Evolutionary conservation across 148 eudicot species (phyloP), one percentile per base, ranked within the genome.

Genomic region (Fallopia convolvulus): DNA sequence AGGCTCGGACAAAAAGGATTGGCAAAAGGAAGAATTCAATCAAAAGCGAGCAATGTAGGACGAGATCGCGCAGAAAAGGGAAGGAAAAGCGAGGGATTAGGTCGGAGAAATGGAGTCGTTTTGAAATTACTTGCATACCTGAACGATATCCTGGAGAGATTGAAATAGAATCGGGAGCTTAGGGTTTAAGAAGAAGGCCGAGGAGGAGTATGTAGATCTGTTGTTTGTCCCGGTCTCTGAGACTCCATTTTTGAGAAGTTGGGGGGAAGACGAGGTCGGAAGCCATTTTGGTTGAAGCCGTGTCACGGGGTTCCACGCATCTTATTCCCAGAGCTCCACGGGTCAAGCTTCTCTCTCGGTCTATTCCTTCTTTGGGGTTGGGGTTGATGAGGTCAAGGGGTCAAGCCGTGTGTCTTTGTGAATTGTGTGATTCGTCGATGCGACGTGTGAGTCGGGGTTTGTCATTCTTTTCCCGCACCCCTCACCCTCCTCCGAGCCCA

Each of bases 171-270:
- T 14, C 4, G 72, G 9, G 42, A 8, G 72, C 17, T 66, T 66
- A 66, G 72, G 72, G 42, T 36, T 66, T 33, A 66, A 44, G n/a
- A 36, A 13, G 72, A 66, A 32, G 42, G 5, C 36, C 2, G 4
- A 23, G 26, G 4, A 23, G 26, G 26, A 58, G 65, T 21, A 10
- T 2, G 8, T 21, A 20, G 56, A 18, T 20, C 58, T 52, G 72
- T 33, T 6, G 72, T 32, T 66, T 66, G 72, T 32, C 72, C 17
- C 42, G 72, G 72, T 66, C 72, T 15, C 70, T 26, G 39, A 63
- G 70, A 30, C 70, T 63, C 72, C 72, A 66, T 66, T 66, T 14
- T 33, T 33, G 71, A 32, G 71, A 66, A 66, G 71, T 14, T 12
- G 40, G 44, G 72, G 18, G 17, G 72, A 66, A 66, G 72, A 66